phyloP scores from a whole-genome alignment of 306 rosid genomes.

The Inga laurina region DNA sequence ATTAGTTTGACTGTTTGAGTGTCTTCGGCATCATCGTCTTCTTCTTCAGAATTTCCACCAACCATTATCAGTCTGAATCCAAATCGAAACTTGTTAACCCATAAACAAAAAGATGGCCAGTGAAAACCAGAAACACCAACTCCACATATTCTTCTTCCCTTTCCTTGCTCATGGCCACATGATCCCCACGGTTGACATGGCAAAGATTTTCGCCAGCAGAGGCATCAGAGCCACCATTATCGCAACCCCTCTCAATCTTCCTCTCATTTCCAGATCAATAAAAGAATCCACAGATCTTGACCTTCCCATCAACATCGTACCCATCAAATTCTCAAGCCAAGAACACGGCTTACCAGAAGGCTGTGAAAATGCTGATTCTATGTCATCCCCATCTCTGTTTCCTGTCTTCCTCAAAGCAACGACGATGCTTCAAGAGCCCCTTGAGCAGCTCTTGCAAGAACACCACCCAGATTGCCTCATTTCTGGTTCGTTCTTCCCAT shows the following conservation, averaged over 20 bases:
- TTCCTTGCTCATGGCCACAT: neutral
- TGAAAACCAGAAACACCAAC: neutral
- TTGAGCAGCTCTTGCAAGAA: conserved; percentile 44
- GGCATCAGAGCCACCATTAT: conserved; percentile 7
- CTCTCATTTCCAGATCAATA: neutral
- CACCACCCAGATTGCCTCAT: conserved; percentile 47
- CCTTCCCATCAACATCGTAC: neutral
- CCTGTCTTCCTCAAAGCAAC: conserved; percentile 38
- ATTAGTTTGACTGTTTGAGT: no score
- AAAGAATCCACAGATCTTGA: neutral
- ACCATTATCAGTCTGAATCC: neutral
- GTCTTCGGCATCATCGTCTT: neutral
- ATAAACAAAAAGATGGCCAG: neutral
- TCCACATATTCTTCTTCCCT: conserved; percentile 13
- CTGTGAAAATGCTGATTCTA: conserved; percentile 37
- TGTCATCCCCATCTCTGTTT: neutral
- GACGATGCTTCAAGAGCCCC: conserved; percentile 29
- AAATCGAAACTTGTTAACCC: neutral
- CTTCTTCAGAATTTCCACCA: neutral
- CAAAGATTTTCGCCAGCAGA: neutral
- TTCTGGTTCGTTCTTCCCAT: conserved; percentile 53
- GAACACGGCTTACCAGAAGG: conserved; percentile 55
- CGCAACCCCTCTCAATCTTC: neutral
- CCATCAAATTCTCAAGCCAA: conserved; percentile 32
- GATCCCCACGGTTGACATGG: neutral